These are phyloP conservation scores for Leucocoprinus leucothites DNA, from an alignment of 768 basidiomycete genomes.

Conservation along the genomic window DNA sequence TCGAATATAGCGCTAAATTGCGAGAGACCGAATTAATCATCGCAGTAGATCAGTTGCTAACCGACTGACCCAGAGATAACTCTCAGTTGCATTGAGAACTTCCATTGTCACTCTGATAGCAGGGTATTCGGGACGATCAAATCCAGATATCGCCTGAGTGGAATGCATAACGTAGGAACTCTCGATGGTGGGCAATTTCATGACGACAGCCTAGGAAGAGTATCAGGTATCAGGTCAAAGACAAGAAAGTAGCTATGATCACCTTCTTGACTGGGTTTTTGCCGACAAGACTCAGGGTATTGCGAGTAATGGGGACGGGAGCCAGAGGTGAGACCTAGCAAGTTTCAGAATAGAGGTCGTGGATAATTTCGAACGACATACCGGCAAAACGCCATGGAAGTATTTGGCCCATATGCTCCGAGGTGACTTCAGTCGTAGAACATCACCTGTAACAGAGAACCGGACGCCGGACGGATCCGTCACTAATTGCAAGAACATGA, in stretches of 20 bases:
- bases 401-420: constrained; percentile 71
- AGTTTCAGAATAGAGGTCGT: constrained; percentile 4
- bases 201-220: constrained; percentile 64
- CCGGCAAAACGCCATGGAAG: constrained; percentile 61
- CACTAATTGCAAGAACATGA: constrained; percentile 43
- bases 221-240: neutral
- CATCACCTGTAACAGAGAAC: constrained; percentile 88
- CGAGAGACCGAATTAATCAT: constrained; percentile 8
- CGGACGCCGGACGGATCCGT: constrained; percentile 80
- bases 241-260: constrained; percentile 15
- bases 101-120: constrained; percentile 83
- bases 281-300: constrained; percentile 76
- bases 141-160: constrained; percentile 76
- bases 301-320: constrained; percentile 61
- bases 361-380: constrained; percentile 25
- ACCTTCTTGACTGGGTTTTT: constrained; percentile 72
- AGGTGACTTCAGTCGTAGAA: constrained; percentile 67
- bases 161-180: constrained; percentile 83
- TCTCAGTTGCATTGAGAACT: constrained; percentile 90
- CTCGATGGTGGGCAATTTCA: constrained; percentile 92
- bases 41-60: neutral
- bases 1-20: constrained; percentile 77
- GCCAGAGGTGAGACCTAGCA: constrained; percentile 50
- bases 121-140: constrained; percentile 79
- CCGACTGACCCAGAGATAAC: constrained; percentile 79